Evolutionary conservation across 1,284 basidiomycete species (phyloP), one percentile per base, ranked within the genome.

Genomic region (Earliella scabrosa): DNA sequence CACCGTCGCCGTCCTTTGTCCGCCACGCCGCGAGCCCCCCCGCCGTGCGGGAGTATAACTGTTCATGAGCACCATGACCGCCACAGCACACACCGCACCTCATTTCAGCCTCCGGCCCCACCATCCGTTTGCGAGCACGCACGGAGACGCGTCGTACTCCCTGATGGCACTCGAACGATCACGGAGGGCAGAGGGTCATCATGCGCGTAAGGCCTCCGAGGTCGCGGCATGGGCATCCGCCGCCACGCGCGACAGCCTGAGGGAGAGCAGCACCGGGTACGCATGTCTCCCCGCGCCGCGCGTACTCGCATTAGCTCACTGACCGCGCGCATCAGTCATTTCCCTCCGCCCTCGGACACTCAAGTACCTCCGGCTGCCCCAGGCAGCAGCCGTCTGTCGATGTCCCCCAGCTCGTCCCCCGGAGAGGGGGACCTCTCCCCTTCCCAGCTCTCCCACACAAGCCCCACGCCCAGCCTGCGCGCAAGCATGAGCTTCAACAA

Each of bases 61-160:
- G 24, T 32, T 18, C 46, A 55, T 47, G 53, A 58, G 49, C 56
- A 49, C 47, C 27, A 62, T 62, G 49, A 50, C 57, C 20, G 59
- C 55, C 34, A 55, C 59, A 18, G 32, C 52, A 34, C 52, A 43
- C 24, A 14, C 14, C 23, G 35, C 24, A 34, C 24, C 24, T 18
- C 32, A 34, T 23, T 48, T 48, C 24, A 24, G 27, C 35, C n/a
- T n/a, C n/a, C 43, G 45, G 9, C 39, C 39, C 11, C 23, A 41
- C 16, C 32, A 50, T 44, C 36, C 43, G 21, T 20, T 32, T 14
- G 32, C 43, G 27, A 50, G 43, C 43, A 40, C 47, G 26, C 43
- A 36, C 38, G 39, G 48, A n/a, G 48, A 50, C 48, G 29, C 53
- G 8, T 54, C 48, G 8, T 47, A 40, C 36, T 39, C 52, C n/a